These are phyloP conservation scores for Gigaspora rosea DNA, from an alignment of 192 early-diverging fungal genomes.

Conservation along the genomic window DNA sequence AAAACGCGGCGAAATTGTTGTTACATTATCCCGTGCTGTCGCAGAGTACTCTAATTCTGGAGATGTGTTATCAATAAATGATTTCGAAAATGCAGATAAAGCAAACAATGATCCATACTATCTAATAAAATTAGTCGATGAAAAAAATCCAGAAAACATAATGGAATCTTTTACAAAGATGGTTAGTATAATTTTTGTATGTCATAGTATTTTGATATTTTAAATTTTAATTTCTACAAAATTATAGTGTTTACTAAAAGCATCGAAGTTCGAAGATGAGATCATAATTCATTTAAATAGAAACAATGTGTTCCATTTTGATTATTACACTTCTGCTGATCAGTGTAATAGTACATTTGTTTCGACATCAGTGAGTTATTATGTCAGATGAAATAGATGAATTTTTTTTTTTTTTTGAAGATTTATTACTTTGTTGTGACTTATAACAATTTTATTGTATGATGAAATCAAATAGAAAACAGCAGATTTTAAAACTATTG, in stretches of 20 bases:
- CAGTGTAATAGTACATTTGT: slow-evolving; percentile 9
- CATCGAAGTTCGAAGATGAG: slow-evolving; percentile 32
- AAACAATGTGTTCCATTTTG: slow-evolving; percentile 25
- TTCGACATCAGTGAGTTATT: background rate
- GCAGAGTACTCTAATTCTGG: background rate
- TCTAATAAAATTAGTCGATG: slow-evolving; percentile 28
- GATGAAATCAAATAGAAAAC: background rate
- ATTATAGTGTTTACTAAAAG: slow-evolving; percentile 24
- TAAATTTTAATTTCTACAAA: background rate
- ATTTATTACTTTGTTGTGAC: background rate
- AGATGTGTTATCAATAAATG: background rate
- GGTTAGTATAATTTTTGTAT: background rate
- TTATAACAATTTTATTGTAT: background rate
- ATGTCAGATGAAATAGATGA: background rate
- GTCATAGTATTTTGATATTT: background rate
- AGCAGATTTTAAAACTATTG: slow-evolving; percentile 12
- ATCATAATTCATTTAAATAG: slow-evolving; percentile 32
- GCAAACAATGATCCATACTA: background rate
- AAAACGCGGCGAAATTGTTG: slow-evolving; percentile 22
- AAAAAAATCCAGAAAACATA: slow-evolving; percentile 6
- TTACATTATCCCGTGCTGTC: background rate
- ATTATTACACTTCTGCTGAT: slow-evolving; percentile 22
- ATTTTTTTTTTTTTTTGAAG: background rate
- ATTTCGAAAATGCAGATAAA: background rate
- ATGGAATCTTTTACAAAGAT: slow-evolving; percentile 25